These are phyloP conservation scores for Neoscytalidium dimidiatum DNA, from an alignment of 2,329 filamentous ascomycete genomes.

Conservation along the genomic window DNA sequence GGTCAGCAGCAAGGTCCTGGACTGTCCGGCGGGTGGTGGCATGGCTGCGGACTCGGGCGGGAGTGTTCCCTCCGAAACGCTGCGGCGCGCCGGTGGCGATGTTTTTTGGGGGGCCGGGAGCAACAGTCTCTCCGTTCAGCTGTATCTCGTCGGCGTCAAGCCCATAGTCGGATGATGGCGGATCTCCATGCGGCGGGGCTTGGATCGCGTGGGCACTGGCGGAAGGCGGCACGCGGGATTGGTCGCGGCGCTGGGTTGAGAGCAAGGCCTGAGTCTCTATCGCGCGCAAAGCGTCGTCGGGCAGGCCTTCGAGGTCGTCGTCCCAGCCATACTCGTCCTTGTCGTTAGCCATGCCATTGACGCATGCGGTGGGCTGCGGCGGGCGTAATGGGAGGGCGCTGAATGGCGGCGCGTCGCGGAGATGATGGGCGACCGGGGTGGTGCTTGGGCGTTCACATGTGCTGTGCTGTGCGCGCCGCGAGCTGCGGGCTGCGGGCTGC, in stretches of 20 bases:
- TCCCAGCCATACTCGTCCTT: constrained; percentile 49
- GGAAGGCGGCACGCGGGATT: background rate
- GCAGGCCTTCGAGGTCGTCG: constrained; percentile 48
- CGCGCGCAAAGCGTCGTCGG: constrained; percentile 46
- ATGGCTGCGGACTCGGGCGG: background rate
- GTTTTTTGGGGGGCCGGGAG: background rate
- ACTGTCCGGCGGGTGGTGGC: background rate
- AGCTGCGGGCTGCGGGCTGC: no score
- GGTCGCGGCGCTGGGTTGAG: constrained; percentile 40
- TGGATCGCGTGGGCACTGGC: constrained; percentile 15
- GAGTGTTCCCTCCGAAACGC: background rate
- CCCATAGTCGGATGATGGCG: constrained; percentile 42
- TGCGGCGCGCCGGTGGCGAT: background rate
- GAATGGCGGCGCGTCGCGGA: background rate
- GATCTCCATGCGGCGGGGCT: background rate
- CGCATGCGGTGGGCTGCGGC: background rate
- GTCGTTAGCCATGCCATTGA: constrained; percentile 35
- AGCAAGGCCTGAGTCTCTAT: constrained; percentile 47
- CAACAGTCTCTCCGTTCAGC: constrained; percentile 39
- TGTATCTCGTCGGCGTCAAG: constrained; percentile 41
- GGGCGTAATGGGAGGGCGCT: background rate
- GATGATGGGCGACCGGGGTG: constrained; percentile 13
- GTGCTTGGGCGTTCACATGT: constrained; percentile 16
- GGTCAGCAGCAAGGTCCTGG: background rate
- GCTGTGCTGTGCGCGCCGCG: no score